These are phyloP conservation scores for Epicoccum sorghinum DNA, from an alignment of 2,329 filamentous ascomycete species.

Conservation along the genomic window DNA sequence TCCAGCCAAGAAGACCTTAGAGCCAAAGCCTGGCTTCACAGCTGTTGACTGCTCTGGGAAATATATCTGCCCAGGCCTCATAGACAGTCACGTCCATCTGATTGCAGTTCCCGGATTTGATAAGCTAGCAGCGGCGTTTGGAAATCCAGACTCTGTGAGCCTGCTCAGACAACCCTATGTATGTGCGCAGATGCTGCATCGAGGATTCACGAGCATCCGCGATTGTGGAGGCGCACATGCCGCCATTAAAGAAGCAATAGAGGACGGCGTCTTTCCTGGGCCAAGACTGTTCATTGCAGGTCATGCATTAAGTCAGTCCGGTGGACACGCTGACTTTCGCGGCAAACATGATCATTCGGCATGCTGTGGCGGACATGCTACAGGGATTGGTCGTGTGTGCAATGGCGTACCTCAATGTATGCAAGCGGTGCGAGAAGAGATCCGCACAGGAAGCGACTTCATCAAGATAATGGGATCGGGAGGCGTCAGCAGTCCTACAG, in stretches of 20 bases:
- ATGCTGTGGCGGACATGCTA: conserved; percentile 6
- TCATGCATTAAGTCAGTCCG: conserved; percentile 54
- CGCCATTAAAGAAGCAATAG: conserved; percentile 63
- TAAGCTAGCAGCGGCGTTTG: neutral
- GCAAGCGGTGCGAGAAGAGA: conserved; percentile 53
- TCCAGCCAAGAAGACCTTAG: neutral
- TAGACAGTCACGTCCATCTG: conserved; percentile 51
- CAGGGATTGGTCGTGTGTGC: conserved; percentile 3
- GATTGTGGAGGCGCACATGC: conserved; percentile 64
- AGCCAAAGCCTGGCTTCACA: neutral
- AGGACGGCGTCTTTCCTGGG: conserved; percentile 61
- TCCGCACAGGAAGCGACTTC: conserved; percentile 64
- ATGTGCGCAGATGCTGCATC: conserved; percentile 8
- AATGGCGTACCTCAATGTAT: conserved; percentile 9
- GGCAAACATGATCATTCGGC: conserved; percentile 11
- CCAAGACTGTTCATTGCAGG: conserved; percentile 31
- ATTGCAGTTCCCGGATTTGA: conserved; percentile 19
- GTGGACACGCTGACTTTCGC: conserved; percentile 63
- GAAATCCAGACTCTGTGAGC: conserved; percentile 1
- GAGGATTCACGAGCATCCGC: conserved; percentile 63
- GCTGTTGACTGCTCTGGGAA: conserved; percentile 50
- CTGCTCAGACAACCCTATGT: conserved; percentile 10
- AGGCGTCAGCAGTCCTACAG: conserved; percentile 63
- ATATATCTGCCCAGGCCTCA: conserved; percentile 58
- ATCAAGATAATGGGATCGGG: conserved; percentile 68